These are phyloP conservation scores for Penicillium silybi DNA, from an alignment of 495 filamentous ascomycete species.

Conservation along the genomic window DNA sequence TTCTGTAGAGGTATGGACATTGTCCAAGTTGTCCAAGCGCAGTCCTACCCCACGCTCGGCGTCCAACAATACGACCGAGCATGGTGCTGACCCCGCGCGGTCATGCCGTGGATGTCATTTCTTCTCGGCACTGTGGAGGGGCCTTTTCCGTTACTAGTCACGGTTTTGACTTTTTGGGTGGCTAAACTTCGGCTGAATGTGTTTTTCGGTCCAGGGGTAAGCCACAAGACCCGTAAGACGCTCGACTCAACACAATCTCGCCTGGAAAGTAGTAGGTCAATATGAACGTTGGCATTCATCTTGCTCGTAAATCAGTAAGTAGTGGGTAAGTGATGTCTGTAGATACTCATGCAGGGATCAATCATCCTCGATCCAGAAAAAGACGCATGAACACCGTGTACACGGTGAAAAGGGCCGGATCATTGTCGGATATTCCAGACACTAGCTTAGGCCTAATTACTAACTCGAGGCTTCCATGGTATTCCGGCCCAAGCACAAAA, in stretches of 20 bases:
- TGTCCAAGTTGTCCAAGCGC: not conserved
- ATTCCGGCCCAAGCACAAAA: not conserved
- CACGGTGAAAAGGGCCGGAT: not conserved
- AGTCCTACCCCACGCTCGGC: not conserved
- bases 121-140: not conserved
- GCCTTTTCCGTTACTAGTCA: not conserved
- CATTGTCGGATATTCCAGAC: not conserved
- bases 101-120: not conserved
- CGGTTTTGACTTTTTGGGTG: slow-evolving; percentile 1
- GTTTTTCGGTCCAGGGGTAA: not conserved
- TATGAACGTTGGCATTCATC: not conserved
- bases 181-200: slow-evolving; percentile 4
- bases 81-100: not conserved
- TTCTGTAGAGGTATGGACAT: not conserved
- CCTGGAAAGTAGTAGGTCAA: not conserved
- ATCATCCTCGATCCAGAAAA: not conserved
- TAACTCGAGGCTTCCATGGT: not conserved
- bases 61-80: not conserved
- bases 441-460: not conserved
- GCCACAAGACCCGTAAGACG: not conserved
- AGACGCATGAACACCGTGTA: not conserved
- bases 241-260: not conserved
- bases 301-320: not conserved
- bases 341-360: not conserved
- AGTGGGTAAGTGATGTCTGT: not conserved